Evolutionary conservation across 2,329 filamentous ascomycete species (phyloP), one percentile per base, ranked within the genome.

Genomic region (Rosellinia necatrix): DNA sequence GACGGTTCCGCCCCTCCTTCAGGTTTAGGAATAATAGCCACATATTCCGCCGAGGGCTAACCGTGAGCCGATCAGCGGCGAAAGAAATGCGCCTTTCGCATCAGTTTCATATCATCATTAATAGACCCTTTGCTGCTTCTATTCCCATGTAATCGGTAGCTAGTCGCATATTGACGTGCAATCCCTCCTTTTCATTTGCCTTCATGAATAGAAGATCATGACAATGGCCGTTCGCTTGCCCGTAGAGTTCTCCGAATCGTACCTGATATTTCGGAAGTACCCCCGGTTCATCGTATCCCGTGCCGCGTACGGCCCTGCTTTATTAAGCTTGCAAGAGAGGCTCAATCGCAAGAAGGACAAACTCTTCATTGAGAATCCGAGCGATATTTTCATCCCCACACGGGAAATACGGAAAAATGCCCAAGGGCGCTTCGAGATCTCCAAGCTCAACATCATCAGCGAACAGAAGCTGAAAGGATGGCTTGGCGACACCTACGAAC

Each of bases 181-280:
- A n/a, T n/a, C n/a, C n/a, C n/a, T n/a, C n/a, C n/a, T n/a, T n/a
- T 30, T 48, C 25, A 38, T 30, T 38, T 24, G 6, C 15, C 10
- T 37, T 29, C 3, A 22, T 27, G 27, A 8, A 32, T 15, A 25
- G 21, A 13, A 15, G 21, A 19, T 12, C 29, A 38, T 17, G 13
- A 35, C 24, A 3, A 58, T 54, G 55, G 19, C 37, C 10, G 46
- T 54, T 29, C 4, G 29, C 10, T 32, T 58, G 9, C 55, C 55
- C 5, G 41, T 44, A n/a, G 55, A 58, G 8, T 58, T 58, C 37
- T 53, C 55, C 22, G 44, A 58, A 22, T 58, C 55, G 13, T 58
- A 58, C 25, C 30, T 58, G 22, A 49, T 32, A 25, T 58, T 53
- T 24, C 43, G 49, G 38, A 54, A 58, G 46, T 58, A 58, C 27